Evolutionary conservation across 2,329 filamentous ascomycete genomes (phyloP), one percentile per base, ranked within the genome.

Genomic region (Alternaria brassicae): DNA sequence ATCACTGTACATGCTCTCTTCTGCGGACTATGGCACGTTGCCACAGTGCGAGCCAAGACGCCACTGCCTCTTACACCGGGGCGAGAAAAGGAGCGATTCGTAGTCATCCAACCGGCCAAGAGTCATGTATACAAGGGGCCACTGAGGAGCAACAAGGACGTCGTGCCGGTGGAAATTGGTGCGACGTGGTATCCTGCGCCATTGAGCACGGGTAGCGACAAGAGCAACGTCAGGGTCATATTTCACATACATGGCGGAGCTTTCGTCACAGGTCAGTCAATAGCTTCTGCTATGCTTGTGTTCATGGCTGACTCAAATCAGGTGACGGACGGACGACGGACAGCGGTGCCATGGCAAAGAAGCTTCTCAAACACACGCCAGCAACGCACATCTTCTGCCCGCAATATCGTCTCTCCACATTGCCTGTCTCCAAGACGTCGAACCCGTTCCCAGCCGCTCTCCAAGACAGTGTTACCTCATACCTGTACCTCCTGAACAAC

Each of bases 241-340:
- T 71, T 84, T 6, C 82, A 84, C 58, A 73, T 83, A 53, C 83
- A 84, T 65, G 82, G 82, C 44, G 83, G 83, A 39, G 82, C 80
- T 1, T 85, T 78, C 62, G 78, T 83, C 1, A 68, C 79, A 17
- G 81, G 80, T 42, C 2, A 42, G 49, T 40, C 4, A 10, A 6
- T 6, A 2, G 17, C 1, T 8, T 15, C 6, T n/a, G 15, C 1
- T 3, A 19, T 27, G 21, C 45, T 2, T 19, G 12, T 4, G 12
- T 13, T 8, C 5, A 21, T 19, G 28, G n/a, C 42, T 47, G 1
- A 47, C 42, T 32, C 1, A 0, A 41, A 10, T 1, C 17, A 19
- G 56, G 56, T 4, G 78, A 81, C 58, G 81, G 80, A 8, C 66
- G 81, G 19, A 75, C 71, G 5, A 58, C 61, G 23, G 76, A 77